Evolutionary conservation across 805 yeast genomes (phyloP).

Genomic region (Starmerella cellae): DNA sequence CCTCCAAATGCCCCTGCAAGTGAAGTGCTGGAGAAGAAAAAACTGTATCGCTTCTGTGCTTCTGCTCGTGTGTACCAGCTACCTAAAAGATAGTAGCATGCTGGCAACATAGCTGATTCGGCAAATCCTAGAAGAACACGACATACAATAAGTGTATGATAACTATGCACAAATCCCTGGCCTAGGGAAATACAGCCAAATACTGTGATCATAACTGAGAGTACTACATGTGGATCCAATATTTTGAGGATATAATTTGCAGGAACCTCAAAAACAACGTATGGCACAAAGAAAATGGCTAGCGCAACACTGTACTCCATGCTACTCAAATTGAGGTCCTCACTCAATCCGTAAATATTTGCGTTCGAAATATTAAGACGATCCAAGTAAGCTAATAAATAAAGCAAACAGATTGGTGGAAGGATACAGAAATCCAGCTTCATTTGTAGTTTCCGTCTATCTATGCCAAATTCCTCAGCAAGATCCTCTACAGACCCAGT

Average conservation of each 20-base stretch:
- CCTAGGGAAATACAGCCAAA: slow-evolving; percentile 54
- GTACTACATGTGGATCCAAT: slow-evolving; percentile 52
- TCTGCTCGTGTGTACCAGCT: slow-evolving; percentile 53
- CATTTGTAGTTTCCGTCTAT: slow-evolving; percentile 44
- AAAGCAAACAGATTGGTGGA: slow-evolving; percentile 62
- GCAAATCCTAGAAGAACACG: slow-evolving; percentile 54
- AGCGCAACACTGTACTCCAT: slow-evolving; percentile 51
- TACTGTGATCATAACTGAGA: slow-evolving; percentile 41
- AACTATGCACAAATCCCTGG: slow-evolving; percentile 49
- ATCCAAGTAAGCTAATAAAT: slow-evolving; percentile 64
- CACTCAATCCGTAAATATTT: slow-evolving; percentile 51
- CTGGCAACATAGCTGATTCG: slow-evolving; percentile 64
- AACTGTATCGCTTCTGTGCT: slow-evolving; percentile 54
- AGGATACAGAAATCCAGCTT: slow-evolving; percentile 58
- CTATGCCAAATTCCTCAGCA: slow-evolving; percentile 31
- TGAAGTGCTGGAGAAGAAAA: slow-evolving; percentile 57
- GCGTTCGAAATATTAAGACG: slow-evolving; percentile 77
- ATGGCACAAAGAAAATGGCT: slow-evolving; percentile 61
- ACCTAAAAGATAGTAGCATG: slow-evolving; percentile 55
- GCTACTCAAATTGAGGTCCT: slow-evolving; percentile 41
- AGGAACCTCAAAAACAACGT: slow-evolving; percentile 48
- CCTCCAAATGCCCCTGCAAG: slow-evolving; percentile 71
- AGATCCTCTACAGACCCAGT: too few species aligned
- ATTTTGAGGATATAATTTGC: slow-evolving; percentile 51
- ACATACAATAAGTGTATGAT: slow-evolving; percentile 45